Base-by-base conservation (phyloP, 805 yeast species). In the Schizosaccharomyces osmophilus region DNA sequence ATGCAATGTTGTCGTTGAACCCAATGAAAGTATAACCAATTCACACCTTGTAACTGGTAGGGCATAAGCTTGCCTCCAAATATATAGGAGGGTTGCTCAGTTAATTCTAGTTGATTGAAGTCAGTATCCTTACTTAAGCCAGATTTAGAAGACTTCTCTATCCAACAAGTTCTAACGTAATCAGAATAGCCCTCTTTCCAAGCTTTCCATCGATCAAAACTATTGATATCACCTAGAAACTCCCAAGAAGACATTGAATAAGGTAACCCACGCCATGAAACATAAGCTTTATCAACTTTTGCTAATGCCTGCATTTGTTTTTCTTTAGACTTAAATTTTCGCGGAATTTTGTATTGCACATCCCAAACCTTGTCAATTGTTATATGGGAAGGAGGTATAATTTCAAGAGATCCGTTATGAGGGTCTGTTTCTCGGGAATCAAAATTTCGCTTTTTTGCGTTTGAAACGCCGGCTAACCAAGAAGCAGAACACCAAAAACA, bases 1-100 rank as follows among this genome's bases (percentile, higher is more conserved):
- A 81, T 80, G n/a, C 97, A 97, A 31, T 61, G 62, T 26, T 64
- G 62, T 4, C 36, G 11, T n/a, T 39, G 19, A 29, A 43, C 43
- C 66, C 66, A 65, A 24, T 64, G 65, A 61, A 22, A 65, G 41
- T 63, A 64, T 11, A 65, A 61, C 66, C 66, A 65, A 58, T 64
- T 64, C 59, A 64, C 17, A 15, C 66, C 66, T 15, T 65, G 64
- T 54, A 65, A 17, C 39, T 65, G 66, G 48, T 65, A 62, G 5
- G 63, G 60, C 66, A 64, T 60, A 36, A 64, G 63, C 6, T 19
- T 48, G 1, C 66, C 66, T 6, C 62, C 64, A 3, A 4, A 11
- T 4, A 64, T 55, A 61, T 19, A 64, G 15, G 29, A 43, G 11
- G 66, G 66, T 55, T 64, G 66, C 22, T 17, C 43, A 29, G 39